A percentile compares a stretch with the other conserved stretches of the same genome.
Evolutionary conservation across 306 rosid genomes (phyloP).

Genomic region (Mimosa pudica): DNA sequence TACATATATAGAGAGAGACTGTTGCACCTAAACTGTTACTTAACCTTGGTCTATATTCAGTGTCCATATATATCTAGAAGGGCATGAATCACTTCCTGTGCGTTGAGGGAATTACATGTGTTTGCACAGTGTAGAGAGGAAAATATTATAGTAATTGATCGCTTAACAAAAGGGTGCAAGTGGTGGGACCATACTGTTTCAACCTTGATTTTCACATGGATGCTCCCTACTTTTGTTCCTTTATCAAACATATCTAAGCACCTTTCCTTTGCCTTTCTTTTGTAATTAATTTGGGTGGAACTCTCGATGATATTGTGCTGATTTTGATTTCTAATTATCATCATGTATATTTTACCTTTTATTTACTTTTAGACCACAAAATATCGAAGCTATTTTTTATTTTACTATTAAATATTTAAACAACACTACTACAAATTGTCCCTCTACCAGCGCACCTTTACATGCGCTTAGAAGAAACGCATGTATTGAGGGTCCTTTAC

Average conservation of each 20-base stretch:
- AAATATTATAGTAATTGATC: neutral
- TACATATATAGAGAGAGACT: neutral
- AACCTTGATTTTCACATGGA: neutral
- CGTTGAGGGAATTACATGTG: neutral
- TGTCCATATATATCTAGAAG: neutral
- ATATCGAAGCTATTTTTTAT: too few species aligned
- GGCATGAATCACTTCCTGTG: neutral
- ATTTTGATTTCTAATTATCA: neutral
- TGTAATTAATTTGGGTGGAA: neutral
- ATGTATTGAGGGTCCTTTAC: too few species aligned
- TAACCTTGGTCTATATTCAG: slow-evolving; percentile 4
- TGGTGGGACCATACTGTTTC: neutral
- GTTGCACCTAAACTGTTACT: slow-evolving; percentile 14
- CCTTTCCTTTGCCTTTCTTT: neutral
- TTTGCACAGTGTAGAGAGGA: neutral
- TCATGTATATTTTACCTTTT: too few species aligned
- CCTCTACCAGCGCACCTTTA: too few species aligned
- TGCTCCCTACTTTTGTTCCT: neutral
- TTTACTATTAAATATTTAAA: too few species aligned
- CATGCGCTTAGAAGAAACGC: too few species aligned
- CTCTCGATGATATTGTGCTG: neutral
- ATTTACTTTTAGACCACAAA: too few species aligned
- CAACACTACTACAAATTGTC: too few species aligned
- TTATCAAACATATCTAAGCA: neutral
- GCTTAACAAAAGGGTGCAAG: neutral